phyloP scores from a whole-genome alignment of 1,284 basidiomycete species.

The Schizophyllum amplum region DNA sequence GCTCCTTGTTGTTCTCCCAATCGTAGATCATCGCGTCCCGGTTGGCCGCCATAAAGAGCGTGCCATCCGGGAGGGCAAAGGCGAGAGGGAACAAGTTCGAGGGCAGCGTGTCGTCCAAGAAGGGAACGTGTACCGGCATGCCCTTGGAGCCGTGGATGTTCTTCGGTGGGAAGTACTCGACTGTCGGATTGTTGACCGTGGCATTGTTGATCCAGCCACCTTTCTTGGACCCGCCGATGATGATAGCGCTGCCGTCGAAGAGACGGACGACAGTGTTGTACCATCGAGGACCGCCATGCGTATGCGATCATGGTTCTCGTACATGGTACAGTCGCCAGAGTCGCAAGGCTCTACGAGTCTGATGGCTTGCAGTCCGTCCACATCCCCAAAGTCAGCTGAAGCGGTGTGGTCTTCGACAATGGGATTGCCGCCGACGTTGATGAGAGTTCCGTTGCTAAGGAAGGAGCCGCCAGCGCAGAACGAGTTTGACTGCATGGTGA shows the following conservation, averaged over 20 bases:
- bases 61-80: constrained; percentile 65
- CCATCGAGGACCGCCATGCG: constrained; percentile 70
- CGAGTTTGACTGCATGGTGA: constrained; percentile 71
- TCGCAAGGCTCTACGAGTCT: constrained; percentile 68
- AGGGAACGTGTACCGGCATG: constrained; percentile 50
- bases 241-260: constrained; percentile 71
- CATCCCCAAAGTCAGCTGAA: constrained; percentile 66
- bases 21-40: constrained; percentile 75
- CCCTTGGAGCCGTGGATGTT: constrained; percentile 58
- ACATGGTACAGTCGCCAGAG: constrained; percentile 44
- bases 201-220: constrained; percentile 79
- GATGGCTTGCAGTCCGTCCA: constrained; percentile 67
- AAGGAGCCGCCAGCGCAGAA: constrained; percentile 83
- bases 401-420: constrained; percentile 55
- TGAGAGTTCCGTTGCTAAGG: constrained; percentile 63
- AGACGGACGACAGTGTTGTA: constrained; percentile 67
- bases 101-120: constrained; percentile 66
- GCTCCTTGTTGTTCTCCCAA: constrained; percentile 59
- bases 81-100: constrained; percentile 79
- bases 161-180: constrained; percentile 78
- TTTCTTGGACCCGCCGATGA: constrained; percentile 71
- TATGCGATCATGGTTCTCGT: constrained; percentile 56
- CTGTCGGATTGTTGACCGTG: constrained; percentile 72
- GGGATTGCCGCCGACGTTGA: constrained; percentile 75
- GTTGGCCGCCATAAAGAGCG: constrained; percentile 75